Evolutionary conservation across 768 basidiomycete species (phyloP), one percentile per base, ranked within the genome.

Genomic region (Mycena crocata): DNA sequence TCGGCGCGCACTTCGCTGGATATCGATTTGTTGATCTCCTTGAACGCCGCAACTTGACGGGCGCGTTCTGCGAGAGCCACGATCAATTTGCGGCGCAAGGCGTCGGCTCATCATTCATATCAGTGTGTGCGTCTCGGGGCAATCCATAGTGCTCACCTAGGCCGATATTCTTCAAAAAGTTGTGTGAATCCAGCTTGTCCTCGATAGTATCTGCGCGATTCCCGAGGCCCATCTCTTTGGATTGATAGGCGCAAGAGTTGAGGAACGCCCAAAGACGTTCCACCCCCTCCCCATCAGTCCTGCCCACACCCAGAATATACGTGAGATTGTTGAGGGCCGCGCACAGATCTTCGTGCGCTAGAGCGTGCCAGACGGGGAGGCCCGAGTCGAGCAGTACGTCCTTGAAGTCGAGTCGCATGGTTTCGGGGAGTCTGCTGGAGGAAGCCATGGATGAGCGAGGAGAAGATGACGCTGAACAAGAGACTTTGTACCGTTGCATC

Each of bases 151-250:
- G 12, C 51, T 54, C 24, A 62, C 61, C 61, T 46, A 37, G 39
- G 1, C 44, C 45, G 3, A 71, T n/a, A 39, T 67, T 67, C 52
- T 72, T 72, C n/a, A 39, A 17, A 35, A 54, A 68, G 31, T 67
- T 71, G 39, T 64, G 74, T 12, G 68, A 44, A 35, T 80, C 78
- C 5, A 57, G 7, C 23, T 56, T 52, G 23, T 71, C 66, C n/a
- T 82, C 76, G 0, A 83, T 35, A 0, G 73, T 72, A 23, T 79
- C 77, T 1, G 71, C 56, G 0, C 73, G 66, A 1, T 65, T 50
- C 0, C 76, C 75, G 0, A 75, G 70, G 0, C 74, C 73, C 77
- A 78, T 80, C n/a, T 81, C 77, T 13, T 73, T 73, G 0, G 76
- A 77, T 19, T 72, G 73, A 5, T 66, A 64, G 0, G 75, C 64